Percentiles rank a stretch among this genome's conserved stretches.
Conservation (phyloP, 805 yeast genomes). For the Metahyphopichia silvanorum region DNA sequence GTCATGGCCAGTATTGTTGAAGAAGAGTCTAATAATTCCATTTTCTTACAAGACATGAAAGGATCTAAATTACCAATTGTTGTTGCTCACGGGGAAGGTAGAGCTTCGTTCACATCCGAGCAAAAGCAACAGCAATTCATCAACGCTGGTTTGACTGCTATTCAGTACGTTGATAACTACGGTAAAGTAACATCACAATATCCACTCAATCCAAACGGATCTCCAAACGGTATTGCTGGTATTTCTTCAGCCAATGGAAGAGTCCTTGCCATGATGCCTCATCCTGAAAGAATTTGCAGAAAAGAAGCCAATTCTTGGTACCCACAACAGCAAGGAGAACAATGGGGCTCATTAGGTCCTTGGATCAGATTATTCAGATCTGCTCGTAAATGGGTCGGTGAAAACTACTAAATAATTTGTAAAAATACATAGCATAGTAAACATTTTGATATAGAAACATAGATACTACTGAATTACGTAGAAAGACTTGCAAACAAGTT, state of each 20-base stretch:
- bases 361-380: conserved; percentile 92
- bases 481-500: not conserved
- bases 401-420: conserved; percentile 11
- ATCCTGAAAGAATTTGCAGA: conserved; percentile 93
- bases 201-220: conserved; percentile 96
- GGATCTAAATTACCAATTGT: conserved; percentile 95
- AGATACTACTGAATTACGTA: not conserved
- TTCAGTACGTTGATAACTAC: conserved; percentile 87
- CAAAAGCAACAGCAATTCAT: conserved; percentile 46
- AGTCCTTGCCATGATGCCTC: conserved; percentile 98
- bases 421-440: conserved; percentile 1
- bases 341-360: conserved; percentile 86
- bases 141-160: conserved; percentile 53
- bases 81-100: conserved; percentile 98
- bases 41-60: conserved; percentile 85
- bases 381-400: conserved; percentile 90
- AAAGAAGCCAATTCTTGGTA: conserved; percentile 89
- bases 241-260: conserved; percentile 87
- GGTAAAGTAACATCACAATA: conserved; percentile 79
- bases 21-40: conserved; percentile 47
- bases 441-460: not conserved
- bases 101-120: conserved; percentile 63
- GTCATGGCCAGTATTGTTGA: conserved; percentile 75
- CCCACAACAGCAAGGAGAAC: conserved; percentile 55
- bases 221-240: conserved; percentile 92